phyloP scores from a whole-genome alignment of 768 basidiomycete genomes.

The Boletus rubescentipes region DNA sequence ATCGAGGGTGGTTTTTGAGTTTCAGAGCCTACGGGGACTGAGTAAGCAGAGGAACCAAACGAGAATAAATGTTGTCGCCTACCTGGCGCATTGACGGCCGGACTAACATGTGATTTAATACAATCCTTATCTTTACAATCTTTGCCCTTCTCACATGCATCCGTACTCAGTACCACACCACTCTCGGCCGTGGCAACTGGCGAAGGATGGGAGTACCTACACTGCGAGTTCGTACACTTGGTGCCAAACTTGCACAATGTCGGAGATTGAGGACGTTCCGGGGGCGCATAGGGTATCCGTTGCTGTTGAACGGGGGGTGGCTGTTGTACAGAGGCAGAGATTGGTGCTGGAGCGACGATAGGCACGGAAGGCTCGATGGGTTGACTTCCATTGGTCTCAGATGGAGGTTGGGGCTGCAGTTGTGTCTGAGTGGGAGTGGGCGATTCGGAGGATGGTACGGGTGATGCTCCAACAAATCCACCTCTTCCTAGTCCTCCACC shows the following conservation, averaged over 20 bases:
- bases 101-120: constrained; percentile 87
- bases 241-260: constrained; percentile 91
- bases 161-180: constrained; percentile 92
- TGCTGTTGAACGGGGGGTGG: constrained; percentile 19
- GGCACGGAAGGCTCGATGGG: constrained; percentile 11
- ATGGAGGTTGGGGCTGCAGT: constrained; percentile 15
- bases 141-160: constrained; percentile 86
- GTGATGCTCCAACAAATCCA: constrained; percentile 32
- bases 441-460: constrained; percentile 21
- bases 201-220: constrained; percentile 91
- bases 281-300: constrained; percentile 53
- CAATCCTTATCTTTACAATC: constrained; percentile 94
- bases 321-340: constrained; percentile 24
- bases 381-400: constrained; percentile 15
- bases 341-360: constrained; percentile 27
- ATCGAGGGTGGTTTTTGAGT: constrained; percentile 38
- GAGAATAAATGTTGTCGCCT: constrained; percentile 7
- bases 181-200: constrained; percentile 96
- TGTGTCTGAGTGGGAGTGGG: constrained; percentile 20
- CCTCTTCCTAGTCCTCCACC: constrained; percentile 47
- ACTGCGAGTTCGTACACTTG: constrained; percentile 88
- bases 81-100: constrained; percentile 72
- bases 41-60: constrained; percentile 9
- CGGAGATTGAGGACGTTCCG: constrained; percentile 82
- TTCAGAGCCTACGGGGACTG: constrained; percentile 26